phyloP scores from a whole-genome alignment of 2,329 filamentous ascomycete genomes.

The Juglanconis oblonga region DNA sequence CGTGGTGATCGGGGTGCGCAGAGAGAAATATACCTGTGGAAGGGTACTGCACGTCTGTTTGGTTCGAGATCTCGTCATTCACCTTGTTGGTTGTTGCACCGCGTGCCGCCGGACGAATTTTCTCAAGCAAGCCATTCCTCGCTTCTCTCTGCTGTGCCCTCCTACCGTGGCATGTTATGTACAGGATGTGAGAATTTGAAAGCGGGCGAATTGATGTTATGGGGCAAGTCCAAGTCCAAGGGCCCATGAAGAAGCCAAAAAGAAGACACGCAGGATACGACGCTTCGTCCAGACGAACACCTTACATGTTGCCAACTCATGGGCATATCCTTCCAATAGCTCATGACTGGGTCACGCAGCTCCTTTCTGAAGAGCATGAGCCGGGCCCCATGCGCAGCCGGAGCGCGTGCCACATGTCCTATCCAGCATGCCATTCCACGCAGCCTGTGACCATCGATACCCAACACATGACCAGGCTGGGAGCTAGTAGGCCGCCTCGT shows the following conservation, averaged over 20 bases:
- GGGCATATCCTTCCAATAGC: background rate
- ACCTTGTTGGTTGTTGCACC: background rate
- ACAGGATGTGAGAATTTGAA: background rate
- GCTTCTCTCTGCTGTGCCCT: background rate
- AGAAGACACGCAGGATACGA: no score
- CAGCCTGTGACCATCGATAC: background rate
- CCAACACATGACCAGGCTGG: background rate
- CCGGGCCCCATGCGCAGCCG: background rate
- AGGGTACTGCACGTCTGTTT: background rate
- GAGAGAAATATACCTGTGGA: background rate
- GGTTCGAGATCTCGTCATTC: background rate
- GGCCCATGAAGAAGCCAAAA: no score
- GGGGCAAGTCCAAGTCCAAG: no score
- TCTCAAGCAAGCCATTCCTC: background rate
- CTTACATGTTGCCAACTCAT: background rate
- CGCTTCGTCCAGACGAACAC: background rate
- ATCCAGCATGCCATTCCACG: background rate
- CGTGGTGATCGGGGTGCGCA: background rate
- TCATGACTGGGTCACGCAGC: background rate
- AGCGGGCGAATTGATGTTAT: background rate
- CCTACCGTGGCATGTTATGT: background rate
- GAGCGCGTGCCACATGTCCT: background rate
- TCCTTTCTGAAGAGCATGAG: background rate
- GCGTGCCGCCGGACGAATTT: background rate
- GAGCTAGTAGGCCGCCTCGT: background rate